Conservation (phyloP, 768 basidiomycete species). For the Lentinus tigrinus region DNA sequence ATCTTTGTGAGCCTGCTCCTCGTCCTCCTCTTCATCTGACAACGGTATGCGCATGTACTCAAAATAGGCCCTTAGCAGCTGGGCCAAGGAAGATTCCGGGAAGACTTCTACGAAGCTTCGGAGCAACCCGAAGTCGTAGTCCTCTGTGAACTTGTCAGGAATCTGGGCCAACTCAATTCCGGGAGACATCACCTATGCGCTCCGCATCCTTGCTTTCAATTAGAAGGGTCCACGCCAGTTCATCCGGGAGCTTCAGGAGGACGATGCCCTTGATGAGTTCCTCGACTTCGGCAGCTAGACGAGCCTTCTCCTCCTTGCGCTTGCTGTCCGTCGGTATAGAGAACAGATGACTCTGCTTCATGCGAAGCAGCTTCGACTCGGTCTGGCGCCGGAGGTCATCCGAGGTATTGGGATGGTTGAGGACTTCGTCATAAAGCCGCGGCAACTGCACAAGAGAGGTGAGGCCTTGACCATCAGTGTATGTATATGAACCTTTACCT, state of each 20-base stretch:
- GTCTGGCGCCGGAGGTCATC: conserved; percentile 77
- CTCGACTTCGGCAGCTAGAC: conserved; percentile 61
- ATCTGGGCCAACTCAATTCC: neutral
- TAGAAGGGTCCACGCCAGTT: conserved; percentile 77
- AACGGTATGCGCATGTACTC: conserved; percentile 51
- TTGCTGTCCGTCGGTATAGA: conserved; percentile 48
- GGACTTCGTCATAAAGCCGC: conserved; percentile 69
- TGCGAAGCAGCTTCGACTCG: conserved; percentile 72
- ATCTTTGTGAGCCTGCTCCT: conserved; percentile 5
- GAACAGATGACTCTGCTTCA: conserved; percentile 60
- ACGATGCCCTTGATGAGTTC: conserved; percentile 74
- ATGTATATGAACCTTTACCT: conserved; percentile 49
- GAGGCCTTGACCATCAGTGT: neutral
- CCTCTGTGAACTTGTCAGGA: conserved; percentile 40
- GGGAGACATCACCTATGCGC: conserved; percentile 53
- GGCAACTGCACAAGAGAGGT: conserved; percentile 50
- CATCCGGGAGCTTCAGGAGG: conserved; percentile 72
- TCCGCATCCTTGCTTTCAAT: conserved; percentile 75
- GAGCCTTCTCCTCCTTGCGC: conserved; percentile 38
- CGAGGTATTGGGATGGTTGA: conserved; percentile 76
- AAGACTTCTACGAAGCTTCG: conserved; percentile 65
- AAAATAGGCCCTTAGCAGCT: conserved; percentile 67
- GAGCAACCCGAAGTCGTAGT: conserved; percentile 57
- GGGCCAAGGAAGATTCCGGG: conserved; percentile 54
- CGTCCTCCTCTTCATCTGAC: conserved; percentile 41